Conservation (phyloP, 2,329 filamentous ascomycete species). For the Cladorrhinum sp. region DNA sequence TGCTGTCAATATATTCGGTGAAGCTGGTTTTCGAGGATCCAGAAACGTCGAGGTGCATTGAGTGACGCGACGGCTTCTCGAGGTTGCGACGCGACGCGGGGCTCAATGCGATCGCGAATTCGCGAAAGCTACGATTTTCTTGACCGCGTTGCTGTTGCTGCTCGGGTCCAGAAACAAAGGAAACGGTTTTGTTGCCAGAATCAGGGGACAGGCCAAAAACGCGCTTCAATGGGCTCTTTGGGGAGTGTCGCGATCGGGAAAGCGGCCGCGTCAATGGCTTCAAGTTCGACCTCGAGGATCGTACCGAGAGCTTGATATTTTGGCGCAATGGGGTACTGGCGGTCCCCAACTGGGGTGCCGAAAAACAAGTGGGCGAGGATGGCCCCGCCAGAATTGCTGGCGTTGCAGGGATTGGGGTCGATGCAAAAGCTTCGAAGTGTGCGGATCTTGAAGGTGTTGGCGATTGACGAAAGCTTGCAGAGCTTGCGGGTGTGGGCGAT, state of each 20-base stretch:
- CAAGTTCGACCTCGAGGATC: slow-evolving; percentile 54
- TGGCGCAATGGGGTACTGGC: slow-evolving; percentile 58
- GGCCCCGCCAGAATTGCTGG: slow-evolving; percentile 19
- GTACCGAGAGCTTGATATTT: slow-evolving; percentile 63
- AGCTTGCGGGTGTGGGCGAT: slow-evolving; percentile 48
- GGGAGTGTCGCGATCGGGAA: slow-evolving; percentile 66
- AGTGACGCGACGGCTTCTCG: slow-evolving; percentile 53
- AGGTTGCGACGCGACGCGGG: slow-evolving; percentile 42
- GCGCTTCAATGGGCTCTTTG: slow-evolving; percentile 78
- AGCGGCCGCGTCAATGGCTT: slow-evolving; percentile 55
- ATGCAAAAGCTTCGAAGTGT: slow-evolving; percentile 43
- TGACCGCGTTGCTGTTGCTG: slow-evolving; percentile 35
- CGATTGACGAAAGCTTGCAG: slow-evolving; percentile 56
- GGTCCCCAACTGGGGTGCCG: slow-evolving; percentile 41
- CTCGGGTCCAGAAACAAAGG: slow-evolving; percentile 44
- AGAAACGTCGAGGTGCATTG: slow-evolving; percentile 56
- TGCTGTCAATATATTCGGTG: slow-evolving; percentile 50
- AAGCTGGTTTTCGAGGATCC: slow-evolving; percentile 51
- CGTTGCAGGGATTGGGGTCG: slow-evolving; percentile 28
- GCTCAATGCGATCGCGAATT: slow-evolving; percentile 35
- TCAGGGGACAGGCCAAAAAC: slow-evolving; percentile 69
- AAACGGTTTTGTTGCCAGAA: slow-evolving; percentile 63
- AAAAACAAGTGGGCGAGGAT: slow-evolving; percentile 33
- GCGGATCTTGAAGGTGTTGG: slow-evolving; percentile 51
- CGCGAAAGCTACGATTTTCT: slow-evolving; percentile 39